phyloP scores from a whole-genome alignment of 257 asterid species.

The Dorcoceras hygrometricum region DNA sequence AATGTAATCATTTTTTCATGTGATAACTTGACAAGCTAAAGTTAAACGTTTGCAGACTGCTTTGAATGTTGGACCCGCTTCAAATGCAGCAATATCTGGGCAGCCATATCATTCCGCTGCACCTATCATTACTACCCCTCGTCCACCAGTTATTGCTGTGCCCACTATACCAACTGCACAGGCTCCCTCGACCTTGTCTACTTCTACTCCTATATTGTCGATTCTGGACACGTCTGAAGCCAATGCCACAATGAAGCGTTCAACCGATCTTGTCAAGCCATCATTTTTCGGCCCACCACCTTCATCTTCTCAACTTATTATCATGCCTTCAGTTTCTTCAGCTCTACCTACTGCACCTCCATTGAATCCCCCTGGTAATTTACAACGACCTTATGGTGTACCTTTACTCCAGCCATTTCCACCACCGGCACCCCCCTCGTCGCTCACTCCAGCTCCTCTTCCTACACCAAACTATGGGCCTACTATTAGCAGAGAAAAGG shows the following conservation, averaged over 20 bases:
- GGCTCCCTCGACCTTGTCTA: conserved; percentile 33
- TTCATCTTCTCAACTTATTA: conserved; percentile 52
- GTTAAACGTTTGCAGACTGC: conserved; percentile 41
- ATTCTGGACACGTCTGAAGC: conserved; percentile 31
- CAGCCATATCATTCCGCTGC: conserved; percentile 46
- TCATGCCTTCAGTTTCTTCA: conserved; percentile 59
- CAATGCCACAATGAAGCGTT: conserved; percentile 33
- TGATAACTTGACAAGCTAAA: conserved; percentile 17
- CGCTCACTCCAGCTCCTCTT: conserved; percentile 69
- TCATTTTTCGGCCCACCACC: conserved; percentile 72
- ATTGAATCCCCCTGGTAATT: conserved; percentile 49
- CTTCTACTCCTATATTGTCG: conserved; percentile 35
- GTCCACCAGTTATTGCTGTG: conserved; percentile 29
- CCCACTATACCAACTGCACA: conserved; percentile 33
- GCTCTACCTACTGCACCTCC: conserved; percentile 82
- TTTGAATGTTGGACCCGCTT: conserved; percentile 43
- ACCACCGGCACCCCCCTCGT: conserved; percentile 95
- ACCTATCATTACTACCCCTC: conserved; percentile 31
- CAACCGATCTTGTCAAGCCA: conserved; percentile 83
- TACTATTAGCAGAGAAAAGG: conserved; percentile 66
- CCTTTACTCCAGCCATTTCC: conserved; percentile 99
- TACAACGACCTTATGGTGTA: conserved; percentile 80
- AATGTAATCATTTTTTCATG: neutral
- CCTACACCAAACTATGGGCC: conserved; percentile 52
- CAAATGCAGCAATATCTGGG: conserved; percentile 37